Base-by-base conservation (phyloP, 148 eudicot species). In the Cornus suecica region DNA sequence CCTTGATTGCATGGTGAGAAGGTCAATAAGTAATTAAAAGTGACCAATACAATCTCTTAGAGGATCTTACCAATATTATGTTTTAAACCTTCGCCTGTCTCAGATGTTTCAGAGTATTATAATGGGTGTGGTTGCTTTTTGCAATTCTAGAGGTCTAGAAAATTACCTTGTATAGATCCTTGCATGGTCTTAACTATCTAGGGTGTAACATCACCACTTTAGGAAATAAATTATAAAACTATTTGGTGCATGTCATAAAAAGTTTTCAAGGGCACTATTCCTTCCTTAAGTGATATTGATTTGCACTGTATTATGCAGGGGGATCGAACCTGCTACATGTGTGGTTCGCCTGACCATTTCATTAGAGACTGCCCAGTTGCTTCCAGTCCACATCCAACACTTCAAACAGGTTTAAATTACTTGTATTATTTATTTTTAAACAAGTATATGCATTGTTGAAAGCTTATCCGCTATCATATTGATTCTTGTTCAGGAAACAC, bases 331-430 rank as follows among this genome's bases (percentile, higher is more conserved):
- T 89, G 92, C 76, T 89, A 79, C 75, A 83, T 72, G 83, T 91
- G 91, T 77, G 92, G 93, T 48, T 88, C 90, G 70, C 91, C 92
- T 2, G 92, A 83, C 76, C 93, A 92, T 87, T 83, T 92, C 79
- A 84, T 89, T 62, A 80, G 90, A 83, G 90, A 86, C 74, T 92
- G 97, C 75, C 90, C 90, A 56, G 65, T 68, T 78, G 83, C 86
- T 80, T 76, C 86, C 52, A 73, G 66, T 73, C 79, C 80, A 65
- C 77, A 75, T 45, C 76, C 84, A 69, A 80, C 76, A 76, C 66
- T 71, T 27, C 85, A 71, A 10, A 71, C 80, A 70, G 85, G 88
- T 85, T 79, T 26, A 18, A 20, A n/a, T 63, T 48, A 26, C n/a
- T 20, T 58, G 10, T 3, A 6, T 70, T 72, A n/a, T 18, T 16